Percentiles rank a stretch among this genome's conserved stretches.
phyloP scores from a whole-genome alignment of 2,329 filamentous ascomycete species.

The Amauroascus niger region DNA sequence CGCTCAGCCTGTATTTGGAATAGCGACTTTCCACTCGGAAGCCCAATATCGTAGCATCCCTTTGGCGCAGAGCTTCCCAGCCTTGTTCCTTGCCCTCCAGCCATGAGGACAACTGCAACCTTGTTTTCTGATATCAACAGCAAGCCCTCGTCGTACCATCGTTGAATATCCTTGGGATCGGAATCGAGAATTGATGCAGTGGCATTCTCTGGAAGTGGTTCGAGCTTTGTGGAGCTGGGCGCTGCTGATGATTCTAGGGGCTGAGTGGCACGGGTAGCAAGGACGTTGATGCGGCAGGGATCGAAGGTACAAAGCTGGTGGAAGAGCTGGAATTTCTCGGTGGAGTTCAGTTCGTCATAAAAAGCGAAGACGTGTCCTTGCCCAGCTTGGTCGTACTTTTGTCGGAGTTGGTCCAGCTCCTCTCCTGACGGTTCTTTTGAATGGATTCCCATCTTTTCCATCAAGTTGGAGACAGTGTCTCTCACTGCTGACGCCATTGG shows the following conservation, averaged over 20 bases:
- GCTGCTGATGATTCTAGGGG: conserved; percentile 48
- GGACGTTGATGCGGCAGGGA: conserved; percentile 75
- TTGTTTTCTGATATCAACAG: conserved; percentile 58
- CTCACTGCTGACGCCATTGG: conserved; percentile 35
- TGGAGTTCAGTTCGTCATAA: conserved; percentile 64
- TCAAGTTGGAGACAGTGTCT: conserved; percentile 40
- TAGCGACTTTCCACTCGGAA: conserved; percentile 84
- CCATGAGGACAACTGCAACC: conserved; percentile 86
- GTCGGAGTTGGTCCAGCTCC: conserved; percentile 56
- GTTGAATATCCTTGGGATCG: conserved; percentile 61
- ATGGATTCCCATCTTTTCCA: conserved; percentile 38
- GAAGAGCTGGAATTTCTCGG: conserved; percentile 70
- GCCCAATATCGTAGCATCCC: conserved; percentile 92
- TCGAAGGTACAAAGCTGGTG: conserved; percentile 74
- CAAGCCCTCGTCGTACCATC: conserved; percentile 69
- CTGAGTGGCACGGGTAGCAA: conserved; percentile 74
- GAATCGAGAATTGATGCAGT: conserved; percentile 90
- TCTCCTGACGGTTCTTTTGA: conserved; percentile 49
- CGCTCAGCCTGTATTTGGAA: conserved; percentile 97
- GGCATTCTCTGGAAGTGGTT: conserved; percentile 78
- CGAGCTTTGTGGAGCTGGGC: conserved; percentile 49
- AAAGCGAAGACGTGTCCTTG: conserved; percentile 81
- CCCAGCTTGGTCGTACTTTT: conserved; percentile 62
- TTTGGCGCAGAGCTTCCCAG: conserved; percentile 92
- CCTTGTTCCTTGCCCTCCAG: conserved; percentile 89